phyloP scores from a whole-genome alignment of 1,284 basidiomycete species.

The Irpex sp. region DNA sequence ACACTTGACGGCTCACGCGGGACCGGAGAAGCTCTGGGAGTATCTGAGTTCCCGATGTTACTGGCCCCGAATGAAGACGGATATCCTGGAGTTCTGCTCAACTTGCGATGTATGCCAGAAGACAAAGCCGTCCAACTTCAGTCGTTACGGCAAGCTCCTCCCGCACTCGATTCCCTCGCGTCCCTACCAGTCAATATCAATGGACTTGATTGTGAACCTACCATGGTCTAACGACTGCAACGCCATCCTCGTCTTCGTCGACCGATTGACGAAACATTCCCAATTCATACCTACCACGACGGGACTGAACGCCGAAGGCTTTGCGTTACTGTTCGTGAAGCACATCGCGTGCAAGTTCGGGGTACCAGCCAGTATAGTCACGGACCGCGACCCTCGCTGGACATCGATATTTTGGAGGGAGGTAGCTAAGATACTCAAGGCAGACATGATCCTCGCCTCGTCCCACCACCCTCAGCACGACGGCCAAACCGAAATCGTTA shows the following conservation, averaged over 20 bases:
- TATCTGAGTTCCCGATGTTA: too few species aligned
- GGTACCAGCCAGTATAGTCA: constrained; percentile 22
- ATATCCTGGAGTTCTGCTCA: too few species aligned
- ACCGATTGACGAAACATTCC: constrained; percentile 27
- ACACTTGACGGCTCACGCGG: too few species aligned
- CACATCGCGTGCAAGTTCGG: constrained; percentile 19
- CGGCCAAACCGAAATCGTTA: constrained; percentile 17
- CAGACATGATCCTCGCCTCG: constrained; percentile 23
- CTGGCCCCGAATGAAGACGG: too few species aligned
- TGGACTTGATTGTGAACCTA: not conserved
- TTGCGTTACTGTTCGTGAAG: constrained; percentile 18
- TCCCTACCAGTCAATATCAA: not conserved
- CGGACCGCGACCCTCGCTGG: constrained; percentile 26
- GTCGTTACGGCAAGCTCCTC: not conserved
- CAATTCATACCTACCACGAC: constrained; percentile 29
- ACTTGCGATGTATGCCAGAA: too few species aligned
- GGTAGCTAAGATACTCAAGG: constrained; percentile 14
- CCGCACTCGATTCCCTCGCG: not conserved
- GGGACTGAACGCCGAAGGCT: constrained; percentile 9
- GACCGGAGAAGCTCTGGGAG: too few species aligned
- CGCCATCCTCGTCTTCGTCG: not conserved
- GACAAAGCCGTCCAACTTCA: not conserved
- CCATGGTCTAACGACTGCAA: not conserved
- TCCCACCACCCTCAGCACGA: constrained; percentile 21
- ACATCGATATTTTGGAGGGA: constrained; percentile 23